Evolutionary conservation across 257 asterid species (phyloP), one percentile per base, ranked within the genome.

Genomic region (Primulina huaijiensis): DNA sequence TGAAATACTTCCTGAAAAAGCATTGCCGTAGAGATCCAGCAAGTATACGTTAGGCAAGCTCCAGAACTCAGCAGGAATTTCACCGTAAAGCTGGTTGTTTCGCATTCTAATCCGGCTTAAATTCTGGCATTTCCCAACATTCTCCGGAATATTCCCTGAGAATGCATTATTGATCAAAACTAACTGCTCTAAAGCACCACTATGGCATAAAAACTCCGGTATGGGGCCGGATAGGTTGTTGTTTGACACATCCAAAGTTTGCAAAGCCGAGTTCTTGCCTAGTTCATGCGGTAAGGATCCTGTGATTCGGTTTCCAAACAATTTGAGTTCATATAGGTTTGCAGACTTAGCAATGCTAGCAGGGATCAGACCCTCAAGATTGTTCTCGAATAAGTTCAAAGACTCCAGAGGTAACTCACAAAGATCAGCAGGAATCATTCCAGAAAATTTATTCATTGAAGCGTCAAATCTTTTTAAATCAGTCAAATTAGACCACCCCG

Each of bases 351-450:
- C 83, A 20, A 92, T 87, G 76, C 85, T 83, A 60, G 79, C 86
- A 3, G 98, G 97, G 65, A 92, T 77, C 35, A 20, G 34, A 43
- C 98, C 98, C 53, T 72, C 89, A 5, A 92, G 84, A 20, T 76
- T 68, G 69, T 92, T 92, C 68, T 82, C 73, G 34, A 40, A 85
- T 30, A 92, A 70, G 64, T 82, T 85, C 70, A 92, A 87, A 1
- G 98, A 92, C 74, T 77, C 89, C 33, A 92, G 86, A 3, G 92
- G 92, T 83, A 92, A 77, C 67, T 79, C 81, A 69, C 94, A 86
- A 73, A 92, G 75, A 69, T 82, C 98, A 8, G 62, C 62, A 0
- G 97, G 98, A 67, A 92, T 89, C 17, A 25, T 68, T 67, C 98
- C 98, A 9, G 74, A 82, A 59, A 92, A 79, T 8, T 20, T 27